phyloP scores from a whole-genome alignment of 2,329 filamentous ascomycete genomes.

The Knoxdaviesia capensis region DNA sequence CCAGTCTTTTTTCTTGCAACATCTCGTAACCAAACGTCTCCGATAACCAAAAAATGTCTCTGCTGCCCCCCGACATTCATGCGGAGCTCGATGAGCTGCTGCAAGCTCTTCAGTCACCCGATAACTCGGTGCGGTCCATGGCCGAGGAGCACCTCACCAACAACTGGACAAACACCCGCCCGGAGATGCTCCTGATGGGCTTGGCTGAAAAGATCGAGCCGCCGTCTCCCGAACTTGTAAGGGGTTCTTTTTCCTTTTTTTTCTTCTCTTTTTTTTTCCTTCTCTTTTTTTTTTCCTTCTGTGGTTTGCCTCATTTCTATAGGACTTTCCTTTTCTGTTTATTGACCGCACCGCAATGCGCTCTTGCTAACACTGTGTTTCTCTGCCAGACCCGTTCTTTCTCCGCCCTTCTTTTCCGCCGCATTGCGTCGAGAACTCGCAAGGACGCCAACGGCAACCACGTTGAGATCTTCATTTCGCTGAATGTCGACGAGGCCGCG shows the following conservation, averaged over 20 bases:
- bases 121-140: slow-evolving; percentile 68
- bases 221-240: slow-evolving; percentile 27
- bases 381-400: slow-evolving; percentile 70
- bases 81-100: slow-evolving; percentile 71
- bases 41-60: slow-evolving; percentile 58
- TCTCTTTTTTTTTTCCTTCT: not conserved
- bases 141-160: slow-evolving; percentile 81
- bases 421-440: slow-evolving; percentile 74
- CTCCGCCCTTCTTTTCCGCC: slow-evolving; percentile 80
- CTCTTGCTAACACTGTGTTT: not conserved
- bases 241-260: slow-evolving; percentile 1
- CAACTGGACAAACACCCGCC: slow-evolving; percentile 68
- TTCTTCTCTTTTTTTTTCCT: not conserved
- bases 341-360: too few species aligned
- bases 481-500: slow-evolving; percentile 51
- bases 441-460: slow-evolving; percentile 54
- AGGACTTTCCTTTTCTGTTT: too few species aligned
- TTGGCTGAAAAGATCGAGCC: slow-evolving; percentile 78
- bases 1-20: too few species aligned
- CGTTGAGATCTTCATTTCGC: slow-evolving; percentile 68
- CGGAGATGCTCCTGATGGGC: slow-evolving; percentile 82
- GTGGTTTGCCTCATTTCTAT: not conserved
- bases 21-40: too few species aligned
- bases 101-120: slow-evolving; percentile 69
- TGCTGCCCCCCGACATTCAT: slow-evolving; percentile 69